Conservation (phyloP, 1,284 basidiomycete genomes). For the Omphalotus olearius region DNA sequence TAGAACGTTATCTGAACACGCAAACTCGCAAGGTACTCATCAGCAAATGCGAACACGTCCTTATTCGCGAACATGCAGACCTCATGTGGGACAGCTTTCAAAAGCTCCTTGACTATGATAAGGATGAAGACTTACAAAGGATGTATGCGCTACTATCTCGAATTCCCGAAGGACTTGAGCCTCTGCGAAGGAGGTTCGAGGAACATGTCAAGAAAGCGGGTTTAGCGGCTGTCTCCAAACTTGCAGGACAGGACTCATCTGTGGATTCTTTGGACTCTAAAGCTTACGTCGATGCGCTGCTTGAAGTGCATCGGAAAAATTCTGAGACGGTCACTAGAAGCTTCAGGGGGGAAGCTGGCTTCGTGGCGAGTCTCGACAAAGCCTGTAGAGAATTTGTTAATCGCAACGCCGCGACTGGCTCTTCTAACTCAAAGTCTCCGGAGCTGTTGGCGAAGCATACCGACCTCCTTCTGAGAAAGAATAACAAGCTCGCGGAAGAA, state of each 20-base stretch:
- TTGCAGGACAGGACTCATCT: slow-evolving; percentile 65
- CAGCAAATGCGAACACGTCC: slow-evolving; percentile 87
- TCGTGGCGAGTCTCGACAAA: slow-evolving; percentile 92
- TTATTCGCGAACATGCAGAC: slow-evolving; percentile 86
- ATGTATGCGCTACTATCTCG: slow-evolving; percentile 94
- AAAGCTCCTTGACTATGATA: slow-evolving; percentile 86
- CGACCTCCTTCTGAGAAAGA: slow-evolving; percentile 90
- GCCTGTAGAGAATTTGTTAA: slow-evolving; percentile 98
- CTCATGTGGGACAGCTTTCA: slow-evolving; percentile 97
- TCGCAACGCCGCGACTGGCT: slow-evolving; percentile 85
- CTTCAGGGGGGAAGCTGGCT: slow-evolving; percentile 93
- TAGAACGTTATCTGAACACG: slow-evolving; percentile 91
- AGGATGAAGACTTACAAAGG: slow-evolving; percentile 89
- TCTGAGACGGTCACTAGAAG: slow-evolving; percentile 86
- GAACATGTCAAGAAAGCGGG: slow-evolving; percentile 92
- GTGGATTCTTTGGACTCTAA: slow-evolving; percentile 78
- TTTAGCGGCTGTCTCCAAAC: slow-evolving; percentile 78
- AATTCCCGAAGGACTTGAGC: slow-evolving; percentile 89
- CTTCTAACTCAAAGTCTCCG: slow-evolving; percentile 85
- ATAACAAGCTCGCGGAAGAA: slow-evolving; percentile 94
- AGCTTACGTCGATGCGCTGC: slow-evolving; percentile 89
- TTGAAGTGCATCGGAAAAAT: slow-evolving; percentile 92
- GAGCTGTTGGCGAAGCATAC: slow-evolving; percentile 94
- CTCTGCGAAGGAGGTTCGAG: slow-evolving; percentile 91
- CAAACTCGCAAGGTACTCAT: slow-evolving; percentile 86